Evolutionary conservation across 345 rosid species (phyloP), one percentile per base, ranked within the genome.

Genomic region (Alliaria petiolata): DNA sequence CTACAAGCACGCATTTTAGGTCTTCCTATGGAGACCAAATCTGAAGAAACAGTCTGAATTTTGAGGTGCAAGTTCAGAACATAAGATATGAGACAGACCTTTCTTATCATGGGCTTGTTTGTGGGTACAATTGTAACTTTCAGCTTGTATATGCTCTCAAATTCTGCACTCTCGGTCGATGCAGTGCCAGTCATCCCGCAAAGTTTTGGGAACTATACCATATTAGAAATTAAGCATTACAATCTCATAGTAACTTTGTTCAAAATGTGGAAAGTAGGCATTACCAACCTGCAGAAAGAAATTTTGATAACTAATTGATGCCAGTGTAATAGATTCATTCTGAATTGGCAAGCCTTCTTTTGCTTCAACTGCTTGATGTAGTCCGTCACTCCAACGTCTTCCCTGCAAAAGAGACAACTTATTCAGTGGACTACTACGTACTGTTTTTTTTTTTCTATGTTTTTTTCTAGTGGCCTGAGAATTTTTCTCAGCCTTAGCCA

Each of bases 111-210:
- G 36, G 96, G 85, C 84, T 89, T 93, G 84, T 93, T 93, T 62
- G 97, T 93, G 25, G 98, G 98, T 53, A 93, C 97, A 76, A 93
- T 86, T 60, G 96, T 91, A 77, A 88, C 95, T 86, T 91, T 91
- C 54, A 93, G 91, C 80, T 91, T 93, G 89, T 91, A 93, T 78
- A 93, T 93, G 85, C 97, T 93, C 84, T 89, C 97, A 81, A 93
- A 93, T 84, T 93, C 98, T 28, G 96, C 85, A 81, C 89, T 84
- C 81, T 93, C 98, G 30, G 98, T 93, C 2, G 98, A 89, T 17
- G 98, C 98, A 70, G 98, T 93, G 46, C 98, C 98, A 79, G 98
- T 93, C 98, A 93, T 93, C 62, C 97, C 98, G 67, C 98, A 93
- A 71, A 91, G 97, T 86, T 86, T 93, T 19, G 97, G 97, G 70